Evolutionary conservation across 768 basidiomycete species (phyloP).

Genomic region (Sarcomyxa edulis): DNA sequence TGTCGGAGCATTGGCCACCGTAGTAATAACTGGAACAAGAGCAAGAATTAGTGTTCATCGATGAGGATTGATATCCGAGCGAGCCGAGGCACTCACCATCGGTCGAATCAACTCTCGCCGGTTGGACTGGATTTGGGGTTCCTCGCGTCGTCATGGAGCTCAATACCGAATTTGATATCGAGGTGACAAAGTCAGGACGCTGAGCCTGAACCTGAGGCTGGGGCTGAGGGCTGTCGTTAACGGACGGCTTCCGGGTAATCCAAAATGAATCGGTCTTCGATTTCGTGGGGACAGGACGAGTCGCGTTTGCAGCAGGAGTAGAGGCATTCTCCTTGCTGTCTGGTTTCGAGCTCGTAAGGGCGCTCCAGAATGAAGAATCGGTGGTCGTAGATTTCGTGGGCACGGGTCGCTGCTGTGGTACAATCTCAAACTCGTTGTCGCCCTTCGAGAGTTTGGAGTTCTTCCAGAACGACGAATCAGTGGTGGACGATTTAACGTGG

Average conservation of each 20-base stretch:
- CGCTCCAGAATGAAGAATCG: constrained; percentile 20
- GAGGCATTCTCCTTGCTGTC: background rate
- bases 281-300: background rate
- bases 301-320: background rate
- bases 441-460: constrained; percentile 3
- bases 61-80: constrained; percentile 1
- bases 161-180: background rate
- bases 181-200: constrained; percentile 1
- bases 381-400: constrained; percentile 11
- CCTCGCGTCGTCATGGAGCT: background rate
- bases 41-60: constrained; percentile 2
- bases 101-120: constrained; percentile 4
- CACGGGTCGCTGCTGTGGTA: constrained; percentile 1
- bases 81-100: constrained; percentile 10
- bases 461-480: constrained; percentile 21
- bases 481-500: constrained; percentile 7
- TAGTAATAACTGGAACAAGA: constrained; percentile 24
- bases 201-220: too few species aligned
- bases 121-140: constrained; percentile 12
- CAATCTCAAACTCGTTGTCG: background rate
- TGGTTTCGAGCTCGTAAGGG: constrained; percentile 13
- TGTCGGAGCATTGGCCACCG: constrained; percentile 55
- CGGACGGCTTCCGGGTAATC: constrained; percentile 4
- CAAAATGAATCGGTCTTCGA: constrained; percentile 4
- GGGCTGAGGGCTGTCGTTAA: too few species aligned